These are phyloP conservation scores for Corymbia citriodora DNA, from an alignment of 441 rosid species.

Conservation along the genomic window DNA sequence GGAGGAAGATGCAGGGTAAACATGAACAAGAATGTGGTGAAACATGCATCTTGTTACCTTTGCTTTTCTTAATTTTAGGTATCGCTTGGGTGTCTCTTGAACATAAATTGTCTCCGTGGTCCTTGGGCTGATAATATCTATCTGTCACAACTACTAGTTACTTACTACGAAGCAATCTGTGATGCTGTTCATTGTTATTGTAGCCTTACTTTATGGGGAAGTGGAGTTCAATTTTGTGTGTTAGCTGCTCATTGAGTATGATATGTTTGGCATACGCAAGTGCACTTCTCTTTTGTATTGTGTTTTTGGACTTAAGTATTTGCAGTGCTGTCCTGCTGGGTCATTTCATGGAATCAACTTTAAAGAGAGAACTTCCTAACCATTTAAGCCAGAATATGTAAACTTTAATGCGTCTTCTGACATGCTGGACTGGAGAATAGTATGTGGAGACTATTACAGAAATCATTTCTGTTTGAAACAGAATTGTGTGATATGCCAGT, in stretches of 20 bases:
- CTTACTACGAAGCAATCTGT: not conserved
- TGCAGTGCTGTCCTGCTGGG: not conserved
- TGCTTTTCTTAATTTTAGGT: not conserved
- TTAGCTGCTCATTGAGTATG: not conserved
- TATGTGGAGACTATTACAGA: not conserved
- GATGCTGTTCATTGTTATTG: not conserved
- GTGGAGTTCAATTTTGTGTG: not conserved
- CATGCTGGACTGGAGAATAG: not conserved
- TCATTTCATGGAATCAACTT: not conserved
- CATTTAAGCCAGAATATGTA: not conserved
- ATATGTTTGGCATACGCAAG: not conserved
- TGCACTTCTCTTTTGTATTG: not conserved
- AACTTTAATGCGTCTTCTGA: not conserved
- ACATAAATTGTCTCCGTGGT: not conserved
- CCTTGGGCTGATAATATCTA: not conserved
- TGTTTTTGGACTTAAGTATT: not conserved
- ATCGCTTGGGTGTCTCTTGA: not conserved
- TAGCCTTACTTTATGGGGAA: not conserved
- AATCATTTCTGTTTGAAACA: not conserved
- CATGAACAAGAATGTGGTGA: not conserved
- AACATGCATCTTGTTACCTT: not conserved
- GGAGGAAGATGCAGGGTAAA: not conserved
- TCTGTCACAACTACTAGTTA: not conserved
- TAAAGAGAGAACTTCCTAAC: not conserved
- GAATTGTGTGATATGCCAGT: not conserved